Base-by-base conservation (phyloP, 139 green algal genomes). In the Tetratostichococcus sp. region DNA sequence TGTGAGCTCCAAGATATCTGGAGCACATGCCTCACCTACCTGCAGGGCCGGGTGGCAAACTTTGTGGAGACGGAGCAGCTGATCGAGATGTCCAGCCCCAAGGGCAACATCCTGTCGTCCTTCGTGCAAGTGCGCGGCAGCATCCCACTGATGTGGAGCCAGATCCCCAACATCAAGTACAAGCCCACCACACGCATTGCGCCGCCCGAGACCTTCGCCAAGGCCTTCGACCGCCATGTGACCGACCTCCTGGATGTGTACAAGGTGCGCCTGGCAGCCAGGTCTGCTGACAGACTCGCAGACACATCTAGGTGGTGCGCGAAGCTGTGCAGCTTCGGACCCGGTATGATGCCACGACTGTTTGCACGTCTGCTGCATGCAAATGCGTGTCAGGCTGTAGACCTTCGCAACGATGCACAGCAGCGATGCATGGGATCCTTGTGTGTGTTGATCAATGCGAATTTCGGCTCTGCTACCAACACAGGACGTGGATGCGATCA, bases 41-140 rank as follows among this genome's bases (percentile, higher is more conserved):
- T n/a, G n/a, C n/a, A 82, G 62, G 88, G 89, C 33, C 66, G 80
- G 39, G 90, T 90, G 21, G 91, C 93, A 70, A 97, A 97, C 89
- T 94, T 91, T 81, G 93, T 96, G 35, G 93, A 97, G 85, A 95
- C 88, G 28, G 93, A 97, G 88, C 89, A 97, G 86, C 35, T 97
- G 30, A 59, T 97, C 77, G 71, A 74, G 39, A 68, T 89, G 25
- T 71, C 82, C 35, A 32, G 30, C 0, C 50, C 75, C n/a, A 35
- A 84, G 69, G 72, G 66, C 59, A 77, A 32, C 35, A 43, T 62
- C 2, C 50, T 50, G 34, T 75, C 81, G 6, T 89, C 85, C 71
- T 93, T 87, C 73, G 83, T 93, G 16, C 80, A 92, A 83, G 69
- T 92, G 5, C 87, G 91, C 5, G 92, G 93, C 67, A 91, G 81